Conservation (phyloP, 768 basidiomycete genomes). For the Tylopilus sp. region DNA sequence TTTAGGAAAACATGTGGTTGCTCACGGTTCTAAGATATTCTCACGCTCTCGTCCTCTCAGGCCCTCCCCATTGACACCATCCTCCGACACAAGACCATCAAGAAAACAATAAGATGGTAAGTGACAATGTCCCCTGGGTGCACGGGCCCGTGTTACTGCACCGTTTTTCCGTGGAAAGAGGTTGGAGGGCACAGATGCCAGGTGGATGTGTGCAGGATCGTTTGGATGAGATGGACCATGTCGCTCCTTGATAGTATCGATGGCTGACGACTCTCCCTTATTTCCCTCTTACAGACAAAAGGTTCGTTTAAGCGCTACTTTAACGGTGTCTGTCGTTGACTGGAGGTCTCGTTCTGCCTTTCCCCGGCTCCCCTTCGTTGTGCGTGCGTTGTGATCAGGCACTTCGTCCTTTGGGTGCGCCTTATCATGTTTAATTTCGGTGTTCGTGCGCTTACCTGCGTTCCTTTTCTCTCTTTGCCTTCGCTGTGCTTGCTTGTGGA, state of each 20-base stretch:
- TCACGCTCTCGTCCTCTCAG: slow-evolving; percentile 23
- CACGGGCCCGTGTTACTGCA: slow-evolving; percentile 1
- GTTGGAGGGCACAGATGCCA: slow-evolving; percentile 17
- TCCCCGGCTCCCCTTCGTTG: not conserved
- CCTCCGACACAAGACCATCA: slow-evolving; percentile 27
- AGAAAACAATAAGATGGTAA: slow-evolving; percentile 46
- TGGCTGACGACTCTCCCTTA: slow-evolving; percentile 17
- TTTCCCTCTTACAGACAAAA: slow-evolving; percentile 63
- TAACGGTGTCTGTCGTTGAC: slow-evolving; percentile 10
- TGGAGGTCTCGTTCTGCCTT: not conserved
- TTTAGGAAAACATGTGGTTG: slow-evolving; percentile 1
- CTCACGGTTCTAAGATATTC: slow-evolving; percentile 8
- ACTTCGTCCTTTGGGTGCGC: slow-evolving; percentile 95
- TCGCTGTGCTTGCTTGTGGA: too few relatives aligned
- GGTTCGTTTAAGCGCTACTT: slow-evolving; percentile 44
- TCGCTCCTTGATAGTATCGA: not conserved
- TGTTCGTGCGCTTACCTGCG: not conserved
- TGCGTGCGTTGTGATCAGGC: slow-evolving; percentile 49
- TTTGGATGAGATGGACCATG: slow-evolving; percentile 32
- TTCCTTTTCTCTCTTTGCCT: not conserved
- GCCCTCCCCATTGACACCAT: slow-evolving; percentile 2
- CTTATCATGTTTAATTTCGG: not conserved
- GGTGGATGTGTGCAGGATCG: slow-evolving; percentile 14
- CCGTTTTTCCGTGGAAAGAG: slow-evolving; percentile 12
- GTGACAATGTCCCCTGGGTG: slow-evolving; percentile 25